Evolutionary conservation across 2,329 filamentous ascomycete species (phyloP), one percentile per base, ranked within the genome.

Genomic region (Colletotrichum lentis): DNA sequence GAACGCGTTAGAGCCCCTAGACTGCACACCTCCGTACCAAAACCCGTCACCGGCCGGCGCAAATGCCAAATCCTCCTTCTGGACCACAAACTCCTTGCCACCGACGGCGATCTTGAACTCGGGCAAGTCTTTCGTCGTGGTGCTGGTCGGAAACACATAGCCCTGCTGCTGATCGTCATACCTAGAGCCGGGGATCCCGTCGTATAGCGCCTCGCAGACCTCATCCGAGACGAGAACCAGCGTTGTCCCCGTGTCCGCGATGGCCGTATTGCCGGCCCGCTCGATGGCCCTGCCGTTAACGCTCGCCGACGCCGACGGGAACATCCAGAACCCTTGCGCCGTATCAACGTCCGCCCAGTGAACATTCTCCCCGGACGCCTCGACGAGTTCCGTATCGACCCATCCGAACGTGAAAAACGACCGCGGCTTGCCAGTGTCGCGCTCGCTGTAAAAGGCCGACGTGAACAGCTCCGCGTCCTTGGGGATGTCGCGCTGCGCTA

Each of bases 401-500:
- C 78, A 84, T 66, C 92, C 92, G 73, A 94, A 94, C 74, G 73
- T 93, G 88, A 79, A 93, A 94, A 41, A 85, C 83, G 55, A 91
- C 91, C 4, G 82, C 78, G 27, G 82, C 81, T 66, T 84, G 81
- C 71, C 85, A 83, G 73, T 86, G 86, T 69, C 66, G 12, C 62
- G 54, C 50, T 69, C 66, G 50, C 62, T 66, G 37, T 69, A 66
- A 35, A 69, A 66, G 2, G 66, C 66, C 0, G 62, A 69, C 14
- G 66, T 66, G 44, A 69, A 69, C 11, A 69, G 56, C 56, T 69
- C 49, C 55, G 94, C 82, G 67, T 90, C 85, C 39, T 89, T 90
- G 0, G 91, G 92, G 78, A 94, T 91, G 44, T 94, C 79, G 0
- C 90, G 90, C 76, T 86, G 78, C 37, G 86, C 83, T 37, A 93